Evolutionary conservation across 176 grass and related monocot genomes (phyloP).

Genomic region (Aegilops bicornis): DNA sequence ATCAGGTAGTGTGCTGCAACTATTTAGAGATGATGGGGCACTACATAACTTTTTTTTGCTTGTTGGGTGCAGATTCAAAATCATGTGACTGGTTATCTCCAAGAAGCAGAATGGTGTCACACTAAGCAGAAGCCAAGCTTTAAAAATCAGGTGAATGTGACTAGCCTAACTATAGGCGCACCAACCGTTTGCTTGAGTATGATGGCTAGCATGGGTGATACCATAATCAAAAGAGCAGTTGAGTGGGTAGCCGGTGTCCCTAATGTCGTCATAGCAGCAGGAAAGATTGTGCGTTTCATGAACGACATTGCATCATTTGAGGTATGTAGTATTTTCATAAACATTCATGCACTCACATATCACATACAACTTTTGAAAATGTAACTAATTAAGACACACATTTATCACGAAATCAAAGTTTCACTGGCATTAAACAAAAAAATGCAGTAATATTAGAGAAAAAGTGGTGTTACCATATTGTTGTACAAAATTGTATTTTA

Average conservation of each 20-base stretch:
- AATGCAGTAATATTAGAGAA: too few species aligned
- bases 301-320: not conserved
- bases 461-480: too few species aligned
- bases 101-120: conserved; percentile 41
- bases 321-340: not conserved
- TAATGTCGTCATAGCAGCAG: not conserved
- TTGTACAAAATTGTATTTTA: too few species aligned
- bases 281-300: not conserved
- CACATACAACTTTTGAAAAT: too few species aligned
- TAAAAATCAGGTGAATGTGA: conserved; percentile 4
- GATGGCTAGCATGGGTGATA: conserved; percentile 34
- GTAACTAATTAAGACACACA: too few species aligned
- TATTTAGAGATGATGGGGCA: too few species aligned
- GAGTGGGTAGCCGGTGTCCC: conserved; percentile 21
- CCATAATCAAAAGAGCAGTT: conserved; percentile 35
- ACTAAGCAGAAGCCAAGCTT: conserved; percentile 9
- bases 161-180: not conserved
- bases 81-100: not conserved
- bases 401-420: too few species aligned
- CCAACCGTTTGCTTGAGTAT: not conserved
- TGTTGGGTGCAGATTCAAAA: conserved; percentile 21
- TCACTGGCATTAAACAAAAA: too few species aligned
- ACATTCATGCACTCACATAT: too few species aligned
- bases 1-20: too few species aligned
- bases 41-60: not conserved